Conservation (phyloP, 2,329 filamentous ascomycete genomes). For the Xylaria sp. region DNA sequence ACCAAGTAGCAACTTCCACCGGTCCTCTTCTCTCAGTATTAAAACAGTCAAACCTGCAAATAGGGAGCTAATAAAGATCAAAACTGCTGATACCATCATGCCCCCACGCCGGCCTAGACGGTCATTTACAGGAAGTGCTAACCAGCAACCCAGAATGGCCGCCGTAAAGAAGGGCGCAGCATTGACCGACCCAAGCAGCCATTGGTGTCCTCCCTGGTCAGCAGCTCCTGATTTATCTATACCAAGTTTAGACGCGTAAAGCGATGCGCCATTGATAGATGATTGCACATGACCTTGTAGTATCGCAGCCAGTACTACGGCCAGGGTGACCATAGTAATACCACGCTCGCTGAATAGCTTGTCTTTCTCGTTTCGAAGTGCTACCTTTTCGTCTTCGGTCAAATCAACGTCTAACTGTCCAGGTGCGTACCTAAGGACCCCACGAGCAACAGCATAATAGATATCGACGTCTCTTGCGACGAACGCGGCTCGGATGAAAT, state of each 20-base stretch:
- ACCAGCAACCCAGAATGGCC: background rate
- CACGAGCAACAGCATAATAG: slow-evolving; percentile 8
- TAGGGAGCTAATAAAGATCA: slow-evolving; percentile 6
- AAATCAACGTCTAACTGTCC: slow-evolving; percentile 5
- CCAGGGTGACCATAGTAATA: slow-evolving; percentile 2
- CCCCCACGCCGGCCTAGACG: slow-evolving; percentile 1
- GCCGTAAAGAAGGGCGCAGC: slow-evolving; percentile 4
- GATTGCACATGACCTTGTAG: slow-evolving; percentile 13
- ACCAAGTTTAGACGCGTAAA: background rate
- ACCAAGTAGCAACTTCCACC: slow-evolving; percentile 4
- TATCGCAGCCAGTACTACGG: slow-evolving; percentile 2
- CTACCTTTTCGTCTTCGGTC: slow-evolving; percentile 1
- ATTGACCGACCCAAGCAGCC: slow-evolving; percentile 1
- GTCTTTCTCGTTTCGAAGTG: slow-evolving; percentile 6
- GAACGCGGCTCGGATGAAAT: slow-evolving; percentile 9
- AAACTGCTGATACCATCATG: slow-evolving; percentile 4
- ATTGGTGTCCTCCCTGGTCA: background rate
- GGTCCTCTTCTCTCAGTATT: background rate
- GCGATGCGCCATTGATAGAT: slow-evolving; percentile 12
- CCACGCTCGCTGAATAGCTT: slow-evolving; percentile 7
- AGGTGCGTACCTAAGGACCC: background rate
- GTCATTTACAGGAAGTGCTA: slow-evolving; percentile 11
- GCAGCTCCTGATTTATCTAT: background rate
- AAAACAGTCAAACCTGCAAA: background rate
- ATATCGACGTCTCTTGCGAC: slow-evolving; percentile 6